Percentiles rank a stretch among this genome's conserved stretches.
phyloP scores from a whole-genome alignment of 257 asterid species.

The Anisodus tanguticus region DNA sequence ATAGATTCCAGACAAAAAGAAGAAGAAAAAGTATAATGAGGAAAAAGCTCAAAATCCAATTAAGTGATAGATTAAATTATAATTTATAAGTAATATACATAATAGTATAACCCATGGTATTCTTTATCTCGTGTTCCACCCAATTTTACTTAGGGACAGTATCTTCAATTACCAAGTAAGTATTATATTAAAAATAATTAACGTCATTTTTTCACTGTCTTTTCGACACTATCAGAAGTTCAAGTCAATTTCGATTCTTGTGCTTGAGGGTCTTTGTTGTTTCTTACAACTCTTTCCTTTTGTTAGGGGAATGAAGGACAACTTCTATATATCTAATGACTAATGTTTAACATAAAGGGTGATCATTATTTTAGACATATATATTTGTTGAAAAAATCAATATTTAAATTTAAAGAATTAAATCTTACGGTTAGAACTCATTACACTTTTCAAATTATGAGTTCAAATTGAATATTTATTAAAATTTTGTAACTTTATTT shows the following conservation, averaged over 20 bases:
- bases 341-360: no score
- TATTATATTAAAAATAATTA: neutral
- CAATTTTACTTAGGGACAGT: constrained; percentile 41
- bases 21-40: constrained; percentile 31
- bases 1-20: constrained; percentile 11
- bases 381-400: no score
- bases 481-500: no score
- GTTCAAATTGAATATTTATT: no score
- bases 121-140: constrained; percentile 68
- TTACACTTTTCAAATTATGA: no score
- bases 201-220: constrained; percentile 10
- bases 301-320: neutral
- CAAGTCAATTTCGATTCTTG: constrained; percentile 17
- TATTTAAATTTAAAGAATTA: no score
- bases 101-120: constrained; percentile 47
- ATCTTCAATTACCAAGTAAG: constrained; percentile 28
- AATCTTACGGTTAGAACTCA: no score
- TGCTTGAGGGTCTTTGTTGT: neutral
- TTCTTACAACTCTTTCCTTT: constrained; percentile 15
- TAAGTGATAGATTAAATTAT: constrained; percentile 47
- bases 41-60: constrained; percentile 54
- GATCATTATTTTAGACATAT: no score
- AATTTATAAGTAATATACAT: constrained; percentile 30
- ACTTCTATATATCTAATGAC: no score
- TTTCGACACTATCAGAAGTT: constrained; percentile 33